phyloP scores from a whole-genome alignment of 495 filamentous ascomycete genomes.

The Tricharina praecox region DNA sequence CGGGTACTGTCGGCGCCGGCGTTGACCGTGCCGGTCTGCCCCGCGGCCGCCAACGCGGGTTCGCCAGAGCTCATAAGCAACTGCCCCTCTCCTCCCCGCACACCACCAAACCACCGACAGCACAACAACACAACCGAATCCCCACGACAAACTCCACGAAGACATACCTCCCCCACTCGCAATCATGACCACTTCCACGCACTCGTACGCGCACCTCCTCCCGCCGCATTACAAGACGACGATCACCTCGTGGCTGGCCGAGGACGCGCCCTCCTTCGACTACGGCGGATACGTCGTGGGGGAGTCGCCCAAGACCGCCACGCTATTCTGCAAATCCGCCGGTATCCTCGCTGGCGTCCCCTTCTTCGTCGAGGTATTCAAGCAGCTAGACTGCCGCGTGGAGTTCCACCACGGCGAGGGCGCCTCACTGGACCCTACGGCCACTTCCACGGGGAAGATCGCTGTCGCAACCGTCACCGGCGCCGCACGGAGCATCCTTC shows the following conservation, averaged over 20 bases:
- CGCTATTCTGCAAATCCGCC: constrained; percentile 69
- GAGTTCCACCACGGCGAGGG: constrained; percentile 80
- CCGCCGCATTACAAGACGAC: constrained; percentile 67
- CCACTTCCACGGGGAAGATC: constrained; percentile 38
- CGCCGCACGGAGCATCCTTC: constrained; percentile 66
- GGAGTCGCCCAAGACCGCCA: constrained; percentile 55
- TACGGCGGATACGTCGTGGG: constrained; percentile 96
- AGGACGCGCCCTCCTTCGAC: constrained; percentile 91
- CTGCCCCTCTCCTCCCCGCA: too few relatives aligned
- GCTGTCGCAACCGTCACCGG: constrained; percentile 68
- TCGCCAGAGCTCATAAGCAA: too few relatives aligned
- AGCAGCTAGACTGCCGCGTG: constrained; percentile 72
- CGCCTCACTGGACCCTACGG: constrained; percentile 39
- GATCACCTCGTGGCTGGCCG: constrained; percentile 71
- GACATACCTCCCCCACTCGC: too few relatives aligned
- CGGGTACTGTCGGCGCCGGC: too few relatives aligned
- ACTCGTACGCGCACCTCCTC: constrained; percentile 60
- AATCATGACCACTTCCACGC: background rate
- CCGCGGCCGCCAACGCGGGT: too few relatives aligned
- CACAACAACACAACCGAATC: too few relatives aligned
- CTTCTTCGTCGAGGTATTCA: constrained; percentile 89
- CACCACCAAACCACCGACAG: too few relatives aligned
- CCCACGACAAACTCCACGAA: too few relatives aligned
- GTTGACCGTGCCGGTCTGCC: too few relatives aligned
- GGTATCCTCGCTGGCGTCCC: constrained; percentile 80